phyloP scores from a whole-genome alignment of 495 filamentous ascomycete species.

The Podospora pseudopauciseta region DNA sequence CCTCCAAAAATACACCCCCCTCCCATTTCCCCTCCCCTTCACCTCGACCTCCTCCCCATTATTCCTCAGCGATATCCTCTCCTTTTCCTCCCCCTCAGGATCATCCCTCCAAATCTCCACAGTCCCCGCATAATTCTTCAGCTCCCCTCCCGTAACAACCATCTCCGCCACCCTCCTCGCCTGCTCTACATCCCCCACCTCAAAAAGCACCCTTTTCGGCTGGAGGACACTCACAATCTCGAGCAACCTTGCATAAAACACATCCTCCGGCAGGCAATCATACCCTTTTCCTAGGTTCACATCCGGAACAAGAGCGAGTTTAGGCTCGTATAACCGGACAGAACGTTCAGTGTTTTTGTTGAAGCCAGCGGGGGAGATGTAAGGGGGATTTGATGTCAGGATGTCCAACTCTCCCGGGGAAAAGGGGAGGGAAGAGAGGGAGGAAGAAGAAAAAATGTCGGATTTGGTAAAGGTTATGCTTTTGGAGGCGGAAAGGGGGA shows the following conservation, averaged over 20 bases:
- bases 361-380: conserved; percentile 66
- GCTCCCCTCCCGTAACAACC: conserved; percentile 16
- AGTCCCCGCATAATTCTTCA: background rate
- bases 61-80: conserved; percentile 13
- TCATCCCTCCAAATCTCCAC: conserved; percentile 32
- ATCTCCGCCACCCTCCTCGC: conserved; percentile 53
- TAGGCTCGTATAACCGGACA: conserved; percentile 78
- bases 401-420: conserved; percentile 52
- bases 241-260: conserved; percentile 57
- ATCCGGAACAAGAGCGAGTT: conserved; percentile 66
- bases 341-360: conserved; percentile 56
- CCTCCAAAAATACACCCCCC: conserved; percentile 33
- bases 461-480: conserved; percentile 48
- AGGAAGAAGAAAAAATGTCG: conserved; percentile 50
- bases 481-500: conserved; percentile 6
- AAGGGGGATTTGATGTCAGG: conserved; percentile 87
- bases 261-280: conserved; percentile 43
- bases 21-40: conserved; percentile 34
- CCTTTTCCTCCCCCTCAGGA: conserved; percentile 10
- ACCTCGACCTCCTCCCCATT: conserved; percentile 23
- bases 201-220: conserved; percentile 50
- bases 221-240: conserved; percentile 33
- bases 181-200: conserved; percentile 58
- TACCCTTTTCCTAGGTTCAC: background rate
- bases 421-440: conserved; percentile 14